Conservation (phyloP, 768 basidiomycete species). For the Russula vinacea region DNA sequence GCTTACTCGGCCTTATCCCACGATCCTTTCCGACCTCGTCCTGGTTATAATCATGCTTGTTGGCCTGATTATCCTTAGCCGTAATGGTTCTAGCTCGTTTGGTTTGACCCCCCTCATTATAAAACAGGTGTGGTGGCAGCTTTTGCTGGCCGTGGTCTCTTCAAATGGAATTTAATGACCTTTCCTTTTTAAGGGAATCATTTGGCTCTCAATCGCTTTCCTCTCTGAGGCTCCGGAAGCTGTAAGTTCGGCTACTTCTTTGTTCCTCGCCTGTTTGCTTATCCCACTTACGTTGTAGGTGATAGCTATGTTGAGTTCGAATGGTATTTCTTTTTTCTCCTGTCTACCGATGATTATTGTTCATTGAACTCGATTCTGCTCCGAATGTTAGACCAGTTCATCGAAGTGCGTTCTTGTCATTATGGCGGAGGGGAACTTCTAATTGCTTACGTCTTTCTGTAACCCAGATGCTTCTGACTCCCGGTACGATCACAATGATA, state of each 20-base stretch:
- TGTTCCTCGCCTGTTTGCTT: not conserved
- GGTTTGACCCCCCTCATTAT: not conserved
- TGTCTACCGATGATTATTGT: not conserved
- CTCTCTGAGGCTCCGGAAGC: not conserved
- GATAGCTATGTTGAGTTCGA: not conserved
- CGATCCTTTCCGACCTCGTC: not conserved
- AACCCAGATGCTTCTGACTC: not conserved
- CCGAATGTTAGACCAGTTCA: not conserved
- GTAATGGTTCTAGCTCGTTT: not conserved
- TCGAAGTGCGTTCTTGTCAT: not conserved
- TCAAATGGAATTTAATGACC: not conserved
- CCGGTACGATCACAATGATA: not conserved
- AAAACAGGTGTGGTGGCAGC: not conserved
- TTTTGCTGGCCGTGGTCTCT: not conserved
- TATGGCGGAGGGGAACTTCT: not conserved
- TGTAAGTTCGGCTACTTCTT: not conserved
- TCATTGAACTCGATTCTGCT: not conserved
- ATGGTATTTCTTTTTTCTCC: not conserved
- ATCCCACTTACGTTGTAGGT: not conserved
- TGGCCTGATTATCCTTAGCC: not conserved
- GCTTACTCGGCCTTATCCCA: not conserved
- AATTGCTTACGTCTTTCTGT: not conserved
- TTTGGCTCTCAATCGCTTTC: slow-evolving; percentile 1
- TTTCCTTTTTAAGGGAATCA: not conserved
- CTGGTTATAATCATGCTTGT: slow-evolving; percentile 3